Base-by-base conservation (phyloP, 225 moss, liverwort and hornwort species). In the Bryoerythrophyllum caledonicum region DNA sequence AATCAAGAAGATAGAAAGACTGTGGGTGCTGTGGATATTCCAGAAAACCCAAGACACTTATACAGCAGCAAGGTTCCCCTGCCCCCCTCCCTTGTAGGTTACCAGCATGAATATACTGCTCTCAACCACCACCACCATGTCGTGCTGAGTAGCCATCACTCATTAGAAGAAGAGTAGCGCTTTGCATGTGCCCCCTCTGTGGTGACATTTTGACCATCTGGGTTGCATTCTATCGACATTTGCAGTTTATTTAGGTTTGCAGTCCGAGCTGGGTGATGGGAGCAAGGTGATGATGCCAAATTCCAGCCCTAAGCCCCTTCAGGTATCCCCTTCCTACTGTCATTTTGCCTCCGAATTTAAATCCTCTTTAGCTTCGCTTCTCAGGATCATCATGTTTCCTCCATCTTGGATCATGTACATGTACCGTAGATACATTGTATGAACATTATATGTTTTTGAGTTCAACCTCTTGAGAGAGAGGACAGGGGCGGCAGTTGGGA, bases 341-440 rank as follows among this genome's bases (percentile, higher is more conserved):
- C 35, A 80, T 69, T 10, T 65, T 77, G 69, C 73, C 65, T 74
- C 74, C 48, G 48, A 49, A 49, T 19, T 49, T 6, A 49, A 17
- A 16, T 7, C 48, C 74, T 55, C 76, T 52, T 58, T 64, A 76
- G 69, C 79, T 58, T 72, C 57, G 62, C 57, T 52, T 49, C 21
- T 80, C 68, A 52, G 68, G 76, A 84, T 74, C 80, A 84, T 70
- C 80, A 59, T 54, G 69, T 80, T 80, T 76, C 80, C 73, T 64
- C 60, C 73, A 77, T 77, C 84, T 84, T 77, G 78, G 70, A 73
- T 80, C 67, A 81, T 84, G 84, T 84, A 84, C 78, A 81, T 81
- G 78, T 84, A 84, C 80, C 78, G 84, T 78, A 77, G 74, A 81
- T 78, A 78, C 84, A 84, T 81, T 81, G 66, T 84, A 84, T 74